Conservation (phyloP, 306 rosid species). For the Prunus kanzakura region DNA sequence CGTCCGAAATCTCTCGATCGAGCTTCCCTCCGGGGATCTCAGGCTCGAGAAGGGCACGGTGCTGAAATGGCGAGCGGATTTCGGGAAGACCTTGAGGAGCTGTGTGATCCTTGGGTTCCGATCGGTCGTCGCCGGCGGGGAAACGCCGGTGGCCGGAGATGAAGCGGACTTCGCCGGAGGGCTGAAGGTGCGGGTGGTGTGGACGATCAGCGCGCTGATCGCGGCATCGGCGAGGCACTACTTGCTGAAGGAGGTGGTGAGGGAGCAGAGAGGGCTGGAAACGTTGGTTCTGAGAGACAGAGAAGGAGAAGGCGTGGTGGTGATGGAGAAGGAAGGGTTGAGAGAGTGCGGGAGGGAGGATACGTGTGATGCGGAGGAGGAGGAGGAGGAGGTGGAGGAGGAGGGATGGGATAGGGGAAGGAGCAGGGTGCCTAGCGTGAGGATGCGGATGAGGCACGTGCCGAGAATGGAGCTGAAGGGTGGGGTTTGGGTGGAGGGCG, state of each 20-base stretch:
- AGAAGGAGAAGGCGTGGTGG: conserved; percentile 45
- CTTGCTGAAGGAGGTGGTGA: conserved; percentile 35
- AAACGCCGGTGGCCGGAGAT: not conserved
- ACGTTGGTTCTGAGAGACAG: conserved; percentile 31
- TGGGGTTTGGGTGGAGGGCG: conserved; percentile 35
- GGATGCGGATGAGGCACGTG: conserved; percentile 44
- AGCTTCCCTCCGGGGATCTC: conserved; percentile 37
- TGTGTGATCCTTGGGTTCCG: conserved; percentile 44
- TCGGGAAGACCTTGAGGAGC: conserved; percentile 28
- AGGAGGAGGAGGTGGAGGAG: not conserved
- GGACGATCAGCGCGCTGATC: conserved; percentile 42
- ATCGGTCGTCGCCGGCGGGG: not conserved
- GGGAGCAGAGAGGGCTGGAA: conserved; percentile 30
- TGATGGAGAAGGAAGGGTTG: conserved; percentile 31
- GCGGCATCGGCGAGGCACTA: conserved; percentile 52
- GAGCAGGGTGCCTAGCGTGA: conserved; percentile 43
- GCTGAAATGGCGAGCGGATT: conserved; percentile 46
- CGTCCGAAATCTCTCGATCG: conserved; percentile 32
- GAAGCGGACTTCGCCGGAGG: conserved; percentile 29
- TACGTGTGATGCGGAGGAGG: not conserved
- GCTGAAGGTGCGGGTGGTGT: conserved; percentile 37
- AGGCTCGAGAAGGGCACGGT: conserved; percentile 27
- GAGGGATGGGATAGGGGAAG: conserved; percentile 21
- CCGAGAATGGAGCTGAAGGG: conserved; percentile 27
- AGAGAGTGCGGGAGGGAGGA: conserved; percentile 20